A percentile compares a stretch with the other conserved stretches of the same genome.
Conservation (phyloP, 75 land plant genomes). For the Azolla pinnata region DNA sequence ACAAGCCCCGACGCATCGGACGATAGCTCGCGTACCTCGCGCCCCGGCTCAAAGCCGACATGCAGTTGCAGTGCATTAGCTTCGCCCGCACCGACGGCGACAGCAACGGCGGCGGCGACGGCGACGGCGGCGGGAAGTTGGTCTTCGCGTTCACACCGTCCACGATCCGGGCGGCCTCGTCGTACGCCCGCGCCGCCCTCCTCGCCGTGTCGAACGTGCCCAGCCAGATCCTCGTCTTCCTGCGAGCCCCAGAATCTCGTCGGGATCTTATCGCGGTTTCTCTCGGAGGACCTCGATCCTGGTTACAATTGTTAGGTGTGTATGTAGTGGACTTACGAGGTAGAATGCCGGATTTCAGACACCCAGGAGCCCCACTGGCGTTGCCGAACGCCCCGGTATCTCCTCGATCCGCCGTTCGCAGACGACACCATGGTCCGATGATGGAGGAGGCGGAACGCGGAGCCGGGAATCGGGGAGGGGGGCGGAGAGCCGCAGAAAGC, state of each 20-base stretch:
- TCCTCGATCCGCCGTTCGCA: background rate
- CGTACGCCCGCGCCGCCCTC: slow-evolving; percentile 81
- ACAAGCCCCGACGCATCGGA: too few relatives aligned
- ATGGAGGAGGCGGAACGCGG: background rate
- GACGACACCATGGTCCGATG: background rate
- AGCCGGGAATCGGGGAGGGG: too few relatives aligned
- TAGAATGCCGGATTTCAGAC: slow-evolving; percentile 72
- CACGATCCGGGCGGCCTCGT: slow-evolving; percentile 69
- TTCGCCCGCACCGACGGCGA: slow-evolving; percentile 51
- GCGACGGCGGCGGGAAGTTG: slow-evolving; percentile 45
- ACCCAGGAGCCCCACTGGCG: slow-evolving; percentile 96
- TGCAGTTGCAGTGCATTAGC: slow-evolving; percentile 56
- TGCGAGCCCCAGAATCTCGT: slow-evolving; percentile 21
- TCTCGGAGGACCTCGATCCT: too few relatives aligned
- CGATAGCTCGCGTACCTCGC: too few relatives aligned
- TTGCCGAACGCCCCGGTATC: slow-evolving; percentile 58
- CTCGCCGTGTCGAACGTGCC: slow-evolving; percentile 79
- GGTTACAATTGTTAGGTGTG: too few relatives aligned
- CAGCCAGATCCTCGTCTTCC: slow-evolving; percentile 86
- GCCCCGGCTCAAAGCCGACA: too few relatives aligned
- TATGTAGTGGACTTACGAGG: slow-evolving; percentile 63
- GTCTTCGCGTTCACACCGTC: slow-evolving; percentile 64
- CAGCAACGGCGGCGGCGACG: slow-evolving; percentile 18
- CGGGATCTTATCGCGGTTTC: too few relatives aligned
- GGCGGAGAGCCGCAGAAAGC: too few relatives aligned